Evolutionary conservation across 2,329 filamentous ascomycete species (phyloP).

Genomic region (Aspergillus viridinutans): DNA sequence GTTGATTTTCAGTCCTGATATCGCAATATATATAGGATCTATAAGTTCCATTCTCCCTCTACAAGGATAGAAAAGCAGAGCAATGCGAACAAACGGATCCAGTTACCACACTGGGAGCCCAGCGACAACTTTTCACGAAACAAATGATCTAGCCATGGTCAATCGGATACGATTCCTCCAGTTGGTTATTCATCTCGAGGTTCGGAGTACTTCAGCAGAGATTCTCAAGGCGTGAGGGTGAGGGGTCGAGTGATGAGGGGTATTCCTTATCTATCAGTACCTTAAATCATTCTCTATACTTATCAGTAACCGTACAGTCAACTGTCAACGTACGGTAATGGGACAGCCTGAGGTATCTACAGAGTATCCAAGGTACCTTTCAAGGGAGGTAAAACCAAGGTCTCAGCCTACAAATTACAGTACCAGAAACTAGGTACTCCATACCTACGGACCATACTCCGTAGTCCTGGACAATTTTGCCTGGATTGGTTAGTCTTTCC

Average conservation of each 20-base stretch:
- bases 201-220: not conserved
- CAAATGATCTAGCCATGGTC: not conserved
- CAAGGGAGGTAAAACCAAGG: not conserved
- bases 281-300: not conserved
- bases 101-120: not conserved
- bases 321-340: not conserved
- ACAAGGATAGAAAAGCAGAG: not conserved
- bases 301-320: not conserved
- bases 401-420: not conserved
- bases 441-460: no score
- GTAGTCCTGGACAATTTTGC: slow-evolving; percentile 16
- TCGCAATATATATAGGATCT: not conserved
- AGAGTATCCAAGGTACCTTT: not conserved
- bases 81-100: not conserved
- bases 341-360: not conserved
- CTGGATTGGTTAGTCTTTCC: slow-evolving; percentile 18
- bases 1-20: not conserved
- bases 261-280: not conserved
- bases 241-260: not conserved
- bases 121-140: not conserved
- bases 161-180: not conserved
- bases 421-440: not conserved
- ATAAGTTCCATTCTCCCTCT: not conserved
- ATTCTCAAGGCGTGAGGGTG: not conserved
- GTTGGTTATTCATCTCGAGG: not conserved